Base-by-base conservation (phyloP, 169 alveolate genomes). In the Toxoplasma gondii region DNA sequence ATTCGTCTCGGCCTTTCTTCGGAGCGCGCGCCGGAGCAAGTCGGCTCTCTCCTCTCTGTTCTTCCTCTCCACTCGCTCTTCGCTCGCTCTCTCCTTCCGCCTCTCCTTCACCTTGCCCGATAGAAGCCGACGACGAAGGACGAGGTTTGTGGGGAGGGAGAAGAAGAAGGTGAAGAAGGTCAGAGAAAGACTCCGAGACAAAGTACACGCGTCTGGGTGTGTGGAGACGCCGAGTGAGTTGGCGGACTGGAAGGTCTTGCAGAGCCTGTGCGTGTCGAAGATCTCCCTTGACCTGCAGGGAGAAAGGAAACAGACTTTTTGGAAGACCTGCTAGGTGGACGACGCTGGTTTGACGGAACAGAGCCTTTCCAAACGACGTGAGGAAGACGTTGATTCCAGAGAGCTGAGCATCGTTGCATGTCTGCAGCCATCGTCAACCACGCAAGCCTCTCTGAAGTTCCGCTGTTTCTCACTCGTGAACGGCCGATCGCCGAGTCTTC, bases 181-280 rank as follows among this genome's bases (percentile, higher is more conserved):
- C 78, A 69, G 95, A 92, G 69, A 93, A 78, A 19, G 10, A 38
- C 81, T 87, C 91, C 1, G 95, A 93, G 10, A 93, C 90, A 38
- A 93, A 84, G 38, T 86, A 93, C 34, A 93, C 81, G n/a, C 91
- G 81, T 90, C 87, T 93, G 22, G 88, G 95, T 29, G 95, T 69
- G 39, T 93, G 95, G 69, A 93, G 83, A 19, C 95, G 95, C 45
- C 95, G 95, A 53, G 86, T 54, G 16, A 93, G 93, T 53, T 86
- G 87, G 39, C 41, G 22, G 45, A 82, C 34, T 5, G 90, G 90
- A 19, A 82, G 67, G 24, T 82, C 90, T 24, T 67, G 90, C 0
- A 82, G 27, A 7, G 90, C 53, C 64, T 38, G 19, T 31, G 34
- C 24, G 17, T 24, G 1, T 2, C 90, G 90, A 27, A 43, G 90